Evolutionary conservation across 345 rosid species (phyloP).

Genomic region (Rubroshorea leprosula): DNA sequence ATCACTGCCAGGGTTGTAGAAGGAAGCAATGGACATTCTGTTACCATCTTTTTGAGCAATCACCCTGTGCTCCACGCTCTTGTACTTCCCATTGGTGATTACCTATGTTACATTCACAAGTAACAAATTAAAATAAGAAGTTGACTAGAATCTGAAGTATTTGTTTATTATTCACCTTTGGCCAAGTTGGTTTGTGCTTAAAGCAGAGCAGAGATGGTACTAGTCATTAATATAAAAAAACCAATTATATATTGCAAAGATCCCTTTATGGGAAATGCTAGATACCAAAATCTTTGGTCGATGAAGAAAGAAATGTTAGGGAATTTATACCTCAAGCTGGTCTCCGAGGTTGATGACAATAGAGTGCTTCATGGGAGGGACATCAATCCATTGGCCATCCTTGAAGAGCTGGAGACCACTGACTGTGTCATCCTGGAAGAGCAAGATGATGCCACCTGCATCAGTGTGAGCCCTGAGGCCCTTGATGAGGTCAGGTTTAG

Average conservation of each 20-base stretch:
- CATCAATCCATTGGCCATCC: slow-evolving; percentile 77
- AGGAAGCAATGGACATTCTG: slow-evolving; percentile 87
- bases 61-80: slow-evolving; percentile 81
- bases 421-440: slow-evolving; percentile 86
- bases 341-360: slow-evolving; percentile 91
- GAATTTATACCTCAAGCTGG: slow-evolving; percentile 70
- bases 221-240: not conserved
- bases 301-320: not conserved
- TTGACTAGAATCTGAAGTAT: not conserved
- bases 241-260: not conserved
- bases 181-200: not conserved
- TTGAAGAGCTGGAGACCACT: slow-evolving; percentile 95
- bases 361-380: slow-evolving; percentile 75
- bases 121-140: not conserved
- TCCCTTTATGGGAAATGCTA: not conserved
- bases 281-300: not conserved
- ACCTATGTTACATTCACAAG: slow-evolving; percentile 33
- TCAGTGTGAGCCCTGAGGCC: slow-evolving; percentile 97
- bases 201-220: not conserved
- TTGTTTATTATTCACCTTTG: not conserved
- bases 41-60: slow-evolving; percentile 64
- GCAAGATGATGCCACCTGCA: slow-evolving; percentile 84
- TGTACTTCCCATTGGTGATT: slow-evolving; percentile 85
- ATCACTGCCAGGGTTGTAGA: slow-evolving; percentile 83
- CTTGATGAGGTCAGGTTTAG: slow-evolving; percentile 77